These are phyloP conservation scores for Phaeosphaeriaceae sp. DNA, from an alignment of 2,329 filamentous ascomycete genomes.

Conservation along the genomic window DNA sequence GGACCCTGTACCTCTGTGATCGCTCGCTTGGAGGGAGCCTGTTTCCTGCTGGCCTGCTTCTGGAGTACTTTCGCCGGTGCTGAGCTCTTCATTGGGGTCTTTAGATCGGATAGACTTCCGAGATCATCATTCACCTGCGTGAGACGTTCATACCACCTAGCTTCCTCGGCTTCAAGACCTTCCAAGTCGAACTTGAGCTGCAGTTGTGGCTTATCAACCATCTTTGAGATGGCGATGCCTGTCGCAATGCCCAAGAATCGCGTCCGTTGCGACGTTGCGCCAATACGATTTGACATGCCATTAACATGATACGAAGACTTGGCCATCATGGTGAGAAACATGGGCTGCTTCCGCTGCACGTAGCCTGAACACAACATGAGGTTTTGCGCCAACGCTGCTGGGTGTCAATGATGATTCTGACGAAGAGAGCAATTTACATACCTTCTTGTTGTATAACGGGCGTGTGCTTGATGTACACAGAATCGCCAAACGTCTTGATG, in stretches of 20 bases:
- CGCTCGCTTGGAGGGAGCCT: slow-evolving; percentile 15
- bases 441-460: slow-evolving; percentile 90
- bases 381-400: slow-evolving; percentile 78
- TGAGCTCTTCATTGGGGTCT: neutral
- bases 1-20: slow-evolving; percentile 42
- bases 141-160: slow-evolving; percentile 76
- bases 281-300: slow-evolving; percentile 84
- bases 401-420: slow-evolving; percentile 23
- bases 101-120: slow-evolving; percentile 53
- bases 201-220: slow-evolving; percentile 73
- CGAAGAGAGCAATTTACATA: slow-evolving; percentile 41
- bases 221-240: slow-evolving; percentile 73
- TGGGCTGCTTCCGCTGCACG: slow-evolving; percentile 70
- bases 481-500: slow-evolving; percentile 80
- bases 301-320: slow-evolving; percentile 78
- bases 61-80: neutral
- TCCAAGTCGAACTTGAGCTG: slow-evolving; percentile 85
- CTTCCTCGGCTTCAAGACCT: slow-evolving; percentile 76
- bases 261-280: slow-evolving; percentile 75
- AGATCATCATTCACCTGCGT: slow-evolving; percentile 68
- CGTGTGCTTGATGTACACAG: slow-evolving; percentile 84
- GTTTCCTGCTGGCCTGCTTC: slow-evolving; percentile 15
- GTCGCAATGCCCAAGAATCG: slow-evolving; percentile 89
- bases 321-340: slow-evolving; percentile 73
- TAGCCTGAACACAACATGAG: slow-evolving; percentile 81